Percentiles rank a stretch among this genome's conserved stretches.
These are phyloP conservation scores for Rubroshorea leprosula DNA, from an alignment of 345 rosid genomes.

Conservation along the genomic window DNA sequence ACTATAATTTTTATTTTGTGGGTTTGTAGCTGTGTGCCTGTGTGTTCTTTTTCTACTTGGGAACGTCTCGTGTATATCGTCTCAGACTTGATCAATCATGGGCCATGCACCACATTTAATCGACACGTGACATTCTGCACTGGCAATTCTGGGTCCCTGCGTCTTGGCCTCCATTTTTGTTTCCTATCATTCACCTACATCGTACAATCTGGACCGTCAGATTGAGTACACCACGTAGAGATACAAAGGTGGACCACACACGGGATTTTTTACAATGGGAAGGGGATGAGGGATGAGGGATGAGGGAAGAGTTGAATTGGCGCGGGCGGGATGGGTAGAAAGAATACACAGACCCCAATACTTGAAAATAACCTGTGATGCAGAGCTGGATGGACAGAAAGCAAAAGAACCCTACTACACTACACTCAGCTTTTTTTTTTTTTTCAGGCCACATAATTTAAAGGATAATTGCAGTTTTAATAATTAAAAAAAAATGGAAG, in stretches of 20 bases:
- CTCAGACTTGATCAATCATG: constrained; percentile 21
- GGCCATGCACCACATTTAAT: constrained; percentile 34
- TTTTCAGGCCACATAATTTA: too few species aligned
- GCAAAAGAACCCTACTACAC: constrained; percentile 3
- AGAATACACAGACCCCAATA: constrained; percentile 12
- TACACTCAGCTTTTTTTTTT: not conserved
- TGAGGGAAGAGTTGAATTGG: not conserved
- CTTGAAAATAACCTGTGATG: constrained; percentile 22
- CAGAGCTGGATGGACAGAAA: constrained; percentile 11
- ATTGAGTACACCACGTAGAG: not conserved
- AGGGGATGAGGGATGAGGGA: too few species aligned
- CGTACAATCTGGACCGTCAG: not conserved
- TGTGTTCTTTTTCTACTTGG: not conserved
- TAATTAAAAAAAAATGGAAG: too few species aligned
- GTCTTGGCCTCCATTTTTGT: too few species aligned
- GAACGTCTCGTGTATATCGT: constrained; percentile 18
- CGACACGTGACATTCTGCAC: constrained; percentile 40
- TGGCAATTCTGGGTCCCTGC: constrained; percentile 6
- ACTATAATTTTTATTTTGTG: too few species aligned
- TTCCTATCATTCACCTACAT: not conserved
- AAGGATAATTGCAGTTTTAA: not conserved
- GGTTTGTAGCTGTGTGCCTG: too few species aligned
- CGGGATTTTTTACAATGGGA: not conserved
- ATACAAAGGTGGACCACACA: not conserved
- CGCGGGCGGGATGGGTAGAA: constrained; percentile 10